Base-by-base conservation (phyloP, 306 rosid species). In the Dalbergia oliveri region DNA sequence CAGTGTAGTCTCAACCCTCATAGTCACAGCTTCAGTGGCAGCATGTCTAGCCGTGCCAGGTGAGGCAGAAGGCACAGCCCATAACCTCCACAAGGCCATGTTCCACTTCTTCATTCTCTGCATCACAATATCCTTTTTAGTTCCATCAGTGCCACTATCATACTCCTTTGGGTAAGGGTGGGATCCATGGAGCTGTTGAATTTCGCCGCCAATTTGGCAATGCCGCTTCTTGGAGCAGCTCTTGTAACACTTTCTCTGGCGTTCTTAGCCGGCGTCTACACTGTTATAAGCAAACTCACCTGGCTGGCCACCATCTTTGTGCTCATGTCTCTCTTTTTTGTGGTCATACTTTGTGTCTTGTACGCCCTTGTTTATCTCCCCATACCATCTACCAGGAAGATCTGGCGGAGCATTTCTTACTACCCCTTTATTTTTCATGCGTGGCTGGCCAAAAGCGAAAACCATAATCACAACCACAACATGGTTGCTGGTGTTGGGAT, bases 1-100 rank as follows among this genome's bases (percentile, higher is more conserved):
- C 18, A 15, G 57, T 50, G 57, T 50, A 5, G 14, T 50, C 57
- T 50, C 86, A 4, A 78, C 81, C 2, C 72, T 85, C 2, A 35
- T 85, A 18, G 66, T 65, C 34, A 82, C 84, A 0, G 79, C 72
- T 0, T 72, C 88, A 6, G 76, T 84, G 16, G 76, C 87, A 6
- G 83, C 86, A 8, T 81, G 83, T n/a, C 79, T 87, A 4, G 37
- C 79, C 4, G 47, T 84, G 50, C 84, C 84, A 0, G 79, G 82
- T 5, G 81, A 71, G 12, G 84, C 37, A 2, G 60, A 83, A 0
- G 87, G 86, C 39, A 35, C 0, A 11, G 81, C 85, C n/a, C 8
- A 72, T 6, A 56, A 65, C 82, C 57, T 87, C 0, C 0, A 51
- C 0, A 8, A 71, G 8, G 14, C 2, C 41, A 16, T 56, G 65